phyloP scores from a whole-genome alignment of 768 basidiomycete species.

The Tylopilus subfusipes region DNA sequence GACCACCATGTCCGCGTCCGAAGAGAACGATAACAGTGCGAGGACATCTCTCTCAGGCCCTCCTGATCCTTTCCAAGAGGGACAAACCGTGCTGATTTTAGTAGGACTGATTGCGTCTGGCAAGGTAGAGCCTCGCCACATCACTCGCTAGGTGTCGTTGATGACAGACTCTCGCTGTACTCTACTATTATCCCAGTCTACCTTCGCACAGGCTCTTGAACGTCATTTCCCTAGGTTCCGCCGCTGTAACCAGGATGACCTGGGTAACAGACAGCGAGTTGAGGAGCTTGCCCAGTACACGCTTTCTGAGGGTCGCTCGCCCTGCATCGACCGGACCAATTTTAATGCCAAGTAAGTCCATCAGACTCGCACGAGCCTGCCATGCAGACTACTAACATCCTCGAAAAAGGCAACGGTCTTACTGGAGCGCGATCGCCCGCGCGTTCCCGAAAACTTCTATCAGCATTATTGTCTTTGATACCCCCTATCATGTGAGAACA shows the following conservation, averaged over 20 bases:
- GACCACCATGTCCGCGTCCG: constrained; percentile 17
- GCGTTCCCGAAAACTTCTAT: constrained; percentile 59
- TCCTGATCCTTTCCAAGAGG: constrained; percentile 23
- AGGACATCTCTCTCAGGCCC: not conserved
- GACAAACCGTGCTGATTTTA: constrained; percentile 61
- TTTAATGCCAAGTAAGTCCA: constrained; percentile 58
- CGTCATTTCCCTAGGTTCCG: constrained; percentile 55
- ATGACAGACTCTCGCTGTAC: not conserved
- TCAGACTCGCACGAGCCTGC: not conserved
- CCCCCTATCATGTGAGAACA: constrained; percentile 63
- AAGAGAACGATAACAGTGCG: not conserved
- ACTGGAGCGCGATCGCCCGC: constrained; percentile 73
- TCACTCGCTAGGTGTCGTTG: constrained; percentile 1
- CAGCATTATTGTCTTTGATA: constrained; percentile 78
- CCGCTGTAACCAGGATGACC: constrained; percentile 78
- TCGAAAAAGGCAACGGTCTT: constrained; percentile 56
- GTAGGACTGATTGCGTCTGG: constrained; percentile 75
- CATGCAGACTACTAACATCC: not conserved
- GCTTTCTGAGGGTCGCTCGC: constrained; percentile 59
- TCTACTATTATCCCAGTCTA: constrained; percentile 34
- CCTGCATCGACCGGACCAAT: constrained; percentile 78
- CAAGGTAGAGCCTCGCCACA: constrained; percentile 43
- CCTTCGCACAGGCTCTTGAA: constrained; percentile 73
- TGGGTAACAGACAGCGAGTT: constrained; percentile 64
- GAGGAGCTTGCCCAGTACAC: constrained; percentile 54